Evolutionary conservation across 768 basidiomycete genomes (phyloP).

Genomic region (Suillus fuscotomentosus): DNA sequence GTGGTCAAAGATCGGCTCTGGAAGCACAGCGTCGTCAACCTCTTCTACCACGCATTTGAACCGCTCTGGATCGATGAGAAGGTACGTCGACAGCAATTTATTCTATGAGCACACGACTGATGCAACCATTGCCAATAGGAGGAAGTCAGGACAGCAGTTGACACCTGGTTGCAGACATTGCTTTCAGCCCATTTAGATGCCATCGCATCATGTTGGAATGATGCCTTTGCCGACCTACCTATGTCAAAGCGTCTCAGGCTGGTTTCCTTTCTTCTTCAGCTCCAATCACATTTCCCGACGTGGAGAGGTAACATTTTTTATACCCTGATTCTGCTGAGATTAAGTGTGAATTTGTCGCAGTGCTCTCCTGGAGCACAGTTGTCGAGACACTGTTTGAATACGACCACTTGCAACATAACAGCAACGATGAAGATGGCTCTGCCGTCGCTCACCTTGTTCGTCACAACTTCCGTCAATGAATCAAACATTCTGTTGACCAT

Average conservation of each 20-base stretch:
- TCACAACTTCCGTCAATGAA: neutral
- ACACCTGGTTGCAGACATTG: conserved; percentile 57
- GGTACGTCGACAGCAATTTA: conserved; percentile 34
- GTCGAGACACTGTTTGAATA: conserved; percentile 58
- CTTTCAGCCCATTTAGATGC: conserved; percentile 64
- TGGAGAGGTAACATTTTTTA: conserved; percentile 55
- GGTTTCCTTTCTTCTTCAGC: conserved; percentile 61
- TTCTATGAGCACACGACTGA: conserved; percentile 3
- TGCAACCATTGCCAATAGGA: conserved; percentile 42
- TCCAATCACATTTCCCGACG: conserved; percentile 63
- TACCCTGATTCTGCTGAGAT: neutral
- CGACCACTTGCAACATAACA: conserved; percentile 41
- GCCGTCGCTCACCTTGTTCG: conserved; percentile 43
- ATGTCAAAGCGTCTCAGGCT: conserved; percentile 57
- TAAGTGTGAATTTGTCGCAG: conserved; percentile 30
- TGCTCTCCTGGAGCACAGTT: conserved; percentile 64
- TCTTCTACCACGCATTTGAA: conserved; percentile 62
- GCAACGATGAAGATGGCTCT: conserved; percentile 38
- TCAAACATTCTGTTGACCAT: neutral
- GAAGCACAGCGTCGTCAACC: conserved; percentile 56
- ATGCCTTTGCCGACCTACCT: conserved; percentile 54
- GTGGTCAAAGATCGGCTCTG: conserved; percentile 65
- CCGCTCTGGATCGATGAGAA: conserved; percentile 62
- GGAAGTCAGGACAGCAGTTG: conserved; percentile 59
- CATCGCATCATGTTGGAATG: conserved; percentile 68